Evolutionary conservation across 306 rosid species (phyloP), one percentile per base, ranked within the genome.

Genomic region (Quercus ilex): DNA sequence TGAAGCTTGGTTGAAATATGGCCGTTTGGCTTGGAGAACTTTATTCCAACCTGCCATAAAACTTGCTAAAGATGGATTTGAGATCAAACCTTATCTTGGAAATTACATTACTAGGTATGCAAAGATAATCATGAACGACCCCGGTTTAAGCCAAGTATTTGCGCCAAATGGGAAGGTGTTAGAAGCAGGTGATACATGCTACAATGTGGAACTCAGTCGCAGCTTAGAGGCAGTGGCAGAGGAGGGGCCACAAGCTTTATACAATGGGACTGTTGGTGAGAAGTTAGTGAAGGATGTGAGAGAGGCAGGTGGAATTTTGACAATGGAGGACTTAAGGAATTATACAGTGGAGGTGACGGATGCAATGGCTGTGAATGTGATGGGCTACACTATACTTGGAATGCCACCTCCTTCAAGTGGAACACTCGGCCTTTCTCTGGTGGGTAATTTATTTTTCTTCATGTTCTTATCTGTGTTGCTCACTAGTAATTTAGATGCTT

Each of bases 341-440:
- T 95, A 95, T 89, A 89, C 78, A 63, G 91, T 90, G 76, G 83
- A 91, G 35, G 80, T 87, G 73, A 89, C 83, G 10, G 91, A 90
- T 80, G 89, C 98, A 77, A 25, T 83, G 87, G 77, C 88, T 49
- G 86, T 74, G 17, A 75, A 92, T 78, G 89, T 77, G 63, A 84
- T 84, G 94, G 97, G 95, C 71, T 88, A 90, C 85, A 89, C 91
- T 38, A 41, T 95, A 55, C 51, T 84, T 70, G 99, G 98, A 87
- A 95, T 95, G 97, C 97, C 97, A 4, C 97, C 95, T 74, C 99
- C 97, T 81, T 92, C 99, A 68, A 90, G 93, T 77, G 99, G 99
- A 85, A 94, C 97, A 12, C 86, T 94, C 0, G 91, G 90, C 75
- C 86, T 92, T 81, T 82, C 97, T 53, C 73, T 91, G 90, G 99